Evolutionary conservation across 139 green algal genomes (phyloP).

Genomic region (Pleodorina starrii): DNA sequence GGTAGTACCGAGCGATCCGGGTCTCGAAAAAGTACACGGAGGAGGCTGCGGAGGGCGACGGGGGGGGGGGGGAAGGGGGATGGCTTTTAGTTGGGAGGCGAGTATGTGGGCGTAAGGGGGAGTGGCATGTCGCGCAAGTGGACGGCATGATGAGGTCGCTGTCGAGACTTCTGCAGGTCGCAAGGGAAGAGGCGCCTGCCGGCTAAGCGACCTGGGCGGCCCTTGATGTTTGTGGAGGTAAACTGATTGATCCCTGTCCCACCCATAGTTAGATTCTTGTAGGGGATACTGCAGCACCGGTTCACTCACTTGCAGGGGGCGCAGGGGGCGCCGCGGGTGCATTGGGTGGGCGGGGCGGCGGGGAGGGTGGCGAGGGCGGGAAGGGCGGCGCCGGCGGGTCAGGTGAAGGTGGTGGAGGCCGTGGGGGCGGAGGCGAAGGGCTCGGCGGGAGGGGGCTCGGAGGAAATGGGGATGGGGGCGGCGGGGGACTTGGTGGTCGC

Average conservation of each 20-base stretch:
- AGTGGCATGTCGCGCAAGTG: background rate
- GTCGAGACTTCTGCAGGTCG: background rate
- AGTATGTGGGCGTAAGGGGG: background rate
- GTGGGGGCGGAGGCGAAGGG: background rate
- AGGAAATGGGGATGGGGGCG: background rate
- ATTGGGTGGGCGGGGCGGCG: background rate
- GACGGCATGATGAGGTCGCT: background rate
- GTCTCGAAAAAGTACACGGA: background rate
- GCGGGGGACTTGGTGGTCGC: background rate
- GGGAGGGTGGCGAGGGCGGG: slow-evolving; percentile 9
- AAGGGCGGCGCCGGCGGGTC: background rate
- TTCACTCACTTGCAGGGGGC: background rate
- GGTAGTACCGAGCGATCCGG: background rate
- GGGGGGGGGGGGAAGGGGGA: background rate
- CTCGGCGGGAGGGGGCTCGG: background rate
- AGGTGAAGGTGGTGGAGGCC: background rate
- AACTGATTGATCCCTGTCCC: background rate
- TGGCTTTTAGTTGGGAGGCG: background rate
- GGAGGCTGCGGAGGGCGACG: background rate
- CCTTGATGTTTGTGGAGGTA: too few relatives aligned
- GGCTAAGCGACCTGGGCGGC: background rate
- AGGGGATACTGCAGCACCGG: background rate
- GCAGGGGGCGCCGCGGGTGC: background rate
- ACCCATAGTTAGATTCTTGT: background rate
- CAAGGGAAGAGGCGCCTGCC: background rate